Conservation (phyloP, 352 stramenopile genomes). For the Aphanomyces cochlioides region DNA sequence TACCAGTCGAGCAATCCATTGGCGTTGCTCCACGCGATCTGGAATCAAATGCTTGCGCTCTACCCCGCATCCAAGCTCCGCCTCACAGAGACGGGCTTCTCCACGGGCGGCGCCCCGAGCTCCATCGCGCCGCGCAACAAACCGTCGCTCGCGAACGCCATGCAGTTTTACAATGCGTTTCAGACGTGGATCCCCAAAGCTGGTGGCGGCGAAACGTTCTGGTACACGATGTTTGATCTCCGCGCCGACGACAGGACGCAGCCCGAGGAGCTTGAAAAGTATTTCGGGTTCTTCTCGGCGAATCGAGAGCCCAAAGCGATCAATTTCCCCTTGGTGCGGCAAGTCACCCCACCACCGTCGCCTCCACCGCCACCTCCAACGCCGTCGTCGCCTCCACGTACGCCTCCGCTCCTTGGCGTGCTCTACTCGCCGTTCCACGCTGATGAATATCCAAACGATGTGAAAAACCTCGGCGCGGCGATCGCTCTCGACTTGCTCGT, state of each 20-base stretch:
- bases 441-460: conserved; percentile 56
- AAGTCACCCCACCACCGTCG: background rate
- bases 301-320: conserved; percentile 39
- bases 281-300: conserved; percentile 72
- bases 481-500: conserved; percentile 65
- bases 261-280: conserved; percentile 49
- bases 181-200: conserved; percentile 51
- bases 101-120: conserved; percentile 41
- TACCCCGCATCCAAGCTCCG: conserved; percentile 43
- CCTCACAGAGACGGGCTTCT: conserved; percentile 57
- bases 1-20: conserved; percentile 46
- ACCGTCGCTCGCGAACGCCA: conserved; percentile 38
- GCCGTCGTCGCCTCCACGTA: background rate
- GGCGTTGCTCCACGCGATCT: conserved; percentile 43
- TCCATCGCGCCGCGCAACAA: conserved; percentile 39
- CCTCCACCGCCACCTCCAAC: background rate
- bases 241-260: conserved; percentile 48
- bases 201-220: conserved; percentile 57
- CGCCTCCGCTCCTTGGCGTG: conserved; percentile 33
- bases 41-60: conserved; percentile 42
- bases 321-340: conserved; percentile 36
- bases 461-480: conserved; percentile 43
- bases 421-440: conserved; percentile 82
- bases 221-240: conserved; percentile 80
- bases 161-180: conserved; percentile 37